Evolutionary conservation across 2,329 filamentous ascomycete species (phyloP), one percentile per base, ranked within the genome.

Genomic region (Phialophora chinensis): DNA sequence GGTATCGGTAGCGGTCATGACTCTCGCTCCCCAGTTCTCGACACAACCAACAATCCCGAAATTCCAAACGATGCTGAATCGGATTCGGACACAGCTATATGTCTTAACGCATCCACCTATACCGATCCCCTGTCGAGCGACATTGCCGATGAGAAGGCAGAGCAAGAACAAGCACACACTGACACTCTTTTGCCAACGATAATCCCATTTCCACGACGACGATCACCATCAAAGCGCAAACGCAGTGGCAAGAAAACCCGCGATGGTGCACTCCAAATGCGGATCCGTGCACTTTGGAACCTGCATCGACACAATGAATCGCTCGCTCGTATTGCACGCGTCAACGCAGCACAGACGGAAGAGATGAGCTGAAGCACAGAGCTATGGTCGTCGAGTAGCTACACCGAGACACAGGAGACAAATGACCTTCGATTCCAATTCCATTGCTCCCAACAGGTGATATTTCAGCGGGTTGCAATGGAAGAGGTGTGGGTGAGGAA

Each of bases 401-500:
- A n/a, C 20, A 50, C 3, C 8, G 3, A 23, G 20, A 14, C 47
- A 27, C 47, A 17, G 2, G 6, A 23, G 27, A 1, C 23, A 27
- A 10, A 27, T 23, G 12, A 20, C 47, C 47, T 27, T 27, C 38
- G 6, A 4, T 6, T 14, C 4, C 38, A 38, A 42, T n/a, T 42
- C 14, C 14, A n/a, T 17, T 17, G 4, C 38, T 17, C 38, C 12
- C 5, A 17, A 17, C 4, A 17, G 6, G 38, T n/a, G 14, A 7
- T 42, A n/a, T 2, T 17, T 62, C n/a, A 68, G 63, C 47, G 47
- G 49, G 3, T 14, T 67, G 47, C 47, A 25, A 3, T 67, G 65
- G 65, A 67, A 67, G 56, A 55, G 62, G 50, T 52, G 49, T 52
- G 49, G 49, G 0, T 52, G 49, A 50, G n/a, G 47, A 7, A 6